phyloP scores from a whole-genome alignment of 2,329 filamentous ascomycete species.

The Penicillium sp. region DNA sequence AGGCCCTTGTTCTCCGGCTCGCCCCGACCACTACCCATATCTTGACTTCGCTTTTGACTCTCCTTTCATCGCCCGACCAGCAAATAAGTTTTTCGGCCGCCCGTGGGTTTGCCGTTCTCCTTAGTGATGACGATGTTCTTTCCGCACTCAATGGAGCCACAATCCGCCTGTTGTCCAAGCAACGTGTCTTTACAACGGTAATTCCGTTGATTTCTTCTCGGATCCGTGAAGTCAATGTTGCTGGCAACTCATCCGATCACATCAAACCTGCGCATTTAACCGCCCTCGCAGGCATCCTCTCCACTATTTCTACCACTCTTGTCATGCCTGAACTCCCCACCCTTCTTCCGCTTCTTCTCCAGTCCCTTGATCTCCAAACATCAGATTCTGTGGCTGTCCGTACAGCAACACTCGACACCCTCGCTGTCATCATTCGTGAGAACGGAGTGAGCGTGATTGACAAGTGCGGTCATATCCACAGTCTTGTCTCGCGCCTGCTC shows the following conservation, averaged over 20 bases:
- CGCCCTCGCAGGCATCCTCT: slow-evolving; percentile 57
- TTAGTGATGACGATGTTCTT: slow-evolving; percentile 57
- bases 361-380: slow-evolving; percentile 53
- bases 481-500: slow-evolving; percentile 53
- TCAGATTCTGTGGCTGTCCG: slow-evolving; percentile 50
- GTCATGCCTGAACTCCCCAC: slow-evolving; percentile 54
- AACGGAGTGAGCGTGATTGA: slow-evolving; percentile 48
- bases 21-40: slow-evolving; percentile 47
- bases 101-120: slow-evolving; percentile 53
- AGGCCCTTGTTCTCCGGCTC: slow-evolving; percentile 54
- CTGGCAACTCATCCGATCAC: slow-evolving; percentile 20
- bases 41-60: slow-evolving; percentile 45
- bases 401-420: slow-evolving; percentile 54
- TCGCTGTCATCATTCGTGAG: slow-evolving; percentile 54
- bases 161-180: slow-evolving; percentile 57
- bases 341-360: slow-evolving; percentile 56
- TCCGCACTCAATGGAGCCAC: slow-evolving; percentile 56
- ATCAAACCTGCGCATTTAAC: slow-evolving; percentile 58
- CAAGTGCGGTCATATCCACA: slow-evolving; percentile 51
- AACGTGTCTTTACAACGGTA: slow-evolving; percentile 57
- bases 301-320: slow-evolving; percentile 54
- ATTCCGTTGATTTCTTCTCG: slow-evolving; percentile 51
- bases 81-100: slow-evolving; percentile 49
- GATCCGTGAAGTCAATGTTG: slow-evolving; percentile 43
- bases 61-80: slow-evolving; percentile 43